Percentiles rank a stretch among this genome's conserved stretches.
Conservation (phyloP, 2,329 filamentous ascomycete species). For the Westerdykella aurantiaca region DNA sequence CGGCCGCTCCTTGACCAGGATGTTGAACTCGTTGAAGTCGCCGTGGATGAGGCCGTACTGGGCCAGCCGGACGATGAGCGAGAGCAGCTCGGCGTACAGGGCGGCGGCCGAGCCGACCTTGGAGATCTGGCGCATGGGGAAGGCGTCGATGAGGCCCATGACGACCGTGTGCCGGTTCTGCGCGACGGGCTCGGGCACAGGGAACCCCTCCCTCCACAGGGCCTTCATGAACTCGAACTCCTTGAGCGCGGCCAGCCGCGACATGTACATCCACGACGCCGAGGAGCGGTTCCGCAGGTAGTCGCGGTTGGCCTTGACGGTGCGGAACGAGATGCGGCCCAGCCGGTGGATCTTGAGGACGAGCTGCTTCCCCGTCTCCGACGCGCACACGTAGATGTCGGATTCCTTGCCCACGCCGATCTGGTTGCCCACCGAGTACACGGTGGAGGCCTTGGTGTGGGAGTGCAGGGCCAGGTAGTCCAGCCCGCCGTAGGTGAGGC, state of each 20-base stretch:
- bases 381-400: slow-evolving; percentile 90
- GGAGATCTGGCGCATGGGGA: slow-evolving; percentile 83
- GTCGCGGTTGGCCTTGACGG: slow-evolving; percentile 91
- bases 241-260: slow-evolving; percentile 82
- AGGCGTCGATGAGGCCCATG: slow-evolving; percentile 90
- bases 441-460: slow-evolving; percentile 68
- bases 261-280: slow-evolving; percentile 98
- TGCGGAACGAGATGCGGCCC: slow-evolving; percentile 92
- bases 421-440: slow-evolving; percentile 91
- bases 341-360: slow-evolving; percentile 95
- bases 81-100: slow-evolving; percentile 89
- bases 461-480: slow-evolving; percentile 96
- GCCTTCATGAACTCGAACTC: slow-evolving; percentile 94
- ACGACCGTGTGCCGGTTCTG: slow-evolving; percentile 94
- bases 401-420: slow-evolving; percentile 97
- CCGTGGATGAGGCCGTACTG: slow-evolving; percentile 89
- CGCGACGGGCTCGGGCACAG: slow-evolving; percentile 78
- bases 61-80: slow-evolving; percentile 76
- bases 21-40: slow-evolving; percentile 99
- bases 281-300: slow-evolving; percentile 78
- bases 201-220: slow-evolving; percentile 75
- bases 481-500: slow-evolving; percentile 90
- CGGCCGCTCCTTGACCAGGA: slow-evolving; percentile 74
- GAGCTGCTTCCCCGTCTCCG: slow-evolving; percentile 66
- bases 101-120: slow-evolving; percentile 73